Evolutionary conservation across 2,329 filamentous ascomycete species (phyloP), one percentile per base, ranked within the genome.

Genomic region (Fusarium dimerum): DNA sequence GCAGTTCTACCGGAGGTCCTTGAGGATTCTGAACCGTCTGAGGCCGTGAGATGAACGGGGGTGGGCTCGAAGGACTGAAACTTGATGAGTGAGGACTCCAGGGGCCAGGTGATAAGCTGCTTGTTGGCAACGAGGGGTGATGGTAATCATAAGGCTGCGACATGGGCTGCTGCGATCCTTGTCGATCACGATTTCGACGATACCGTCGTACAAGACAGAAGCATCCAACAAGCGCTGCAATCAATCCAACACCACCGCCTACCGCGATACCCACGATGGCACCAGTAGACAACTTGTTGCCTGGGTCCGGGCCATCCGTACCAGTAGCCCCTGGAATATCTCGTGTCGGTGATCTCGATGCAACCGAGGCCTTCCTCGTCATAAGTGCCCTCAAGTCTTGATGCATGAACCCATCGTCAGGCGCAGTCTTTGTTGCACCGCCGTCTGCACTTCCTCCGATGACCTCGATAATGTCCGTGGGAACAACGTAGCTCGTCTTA

Each of bases 321-420:
- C 60, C 42, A 17, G 52, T 64, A 8, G 56, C 52, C 15, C 49
- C 51, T 5, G 59, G 54, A 32, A 78, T 61, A 7, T 67, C 56
- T 17, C 82, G 76, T 3, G 82, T 86, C 0, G 84, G 75, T 7
- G 76, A 73, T 30, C 84, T 75, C 10, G 69, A 65, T 2, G 75
- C 63, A 3, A 78, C 70, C 3, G 70, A 68, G 13, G 80, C 78
- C 15, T 73, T 73, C 20, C 82, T 74, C 1, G 75, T 74, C 67
- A 86, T 81, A 52, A 84, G 79, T 2, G 80, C 75, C 1, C 66
- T 65, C 2, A 87, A 70, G 61, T 86, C 82, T 11, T 66, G 62
- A 50, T 77, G 72, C 45, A 73, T 71, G 69, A 82, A 87, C 6
- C 77, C 80, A 18, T 63, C 51, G 1, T 68, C 59, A 1, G 84